Conservation (phyloP, 352 stramenopile genomes). For the Phytophthora pluvialis region DNA sequence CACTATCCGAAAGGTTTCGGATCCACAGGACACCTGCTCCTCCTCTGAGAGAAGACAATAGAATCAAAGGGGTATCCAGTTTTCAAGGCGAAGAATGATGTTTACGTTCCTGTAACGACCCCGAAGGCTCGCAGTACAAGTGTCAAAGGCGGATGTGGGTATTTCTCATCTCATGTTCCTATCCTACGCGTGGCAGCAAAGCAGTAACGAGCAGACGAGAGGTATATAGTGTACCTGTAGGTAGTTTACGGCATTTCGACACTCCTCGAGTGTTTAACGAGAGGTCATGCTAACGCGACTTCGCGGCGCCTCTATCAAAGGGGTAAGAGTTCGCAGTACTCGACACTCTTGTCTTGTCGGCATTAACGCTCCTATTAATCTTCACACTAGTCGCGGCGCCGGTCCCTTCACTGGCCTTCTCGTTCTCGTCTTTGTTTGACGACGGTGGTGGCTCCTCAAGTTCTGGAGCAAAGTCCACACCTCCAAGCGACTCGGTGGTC, state of each 20-base stretch:
- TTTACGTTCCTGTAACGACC: too few species aligned
- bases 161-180: neutral
- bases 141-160: too few species aligned
- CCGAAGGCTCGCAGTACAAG: too few species aligned
- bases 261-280: neutral
- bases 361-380: neutral
- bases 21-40: conserved; percentile 14
- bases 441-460: neutral
- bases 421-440: conserved; percentile 9
- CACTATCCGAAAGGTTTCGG: neutral
- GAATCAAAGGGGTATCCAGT: neutral
- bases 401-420: neutral
- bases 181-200: neutral
- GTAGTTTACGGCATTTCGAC: neutral
- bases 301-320: neutral
- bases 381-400: neutral
- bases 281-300: neutral
- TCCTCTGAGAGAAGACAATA: too few species aligned
- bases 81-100: too few species aligned
- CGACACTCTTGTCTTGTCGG: neutral
- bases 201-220: too few species aligned
- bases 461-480: neutral
- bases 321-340: neutral
- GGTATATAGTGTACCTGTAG: neutral
- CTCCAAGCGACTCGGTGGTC: neutral